Evolutionary conservation across 1,284 basidiomycete species (phyloP).

Genomic region (Hemileia vastatrix): DNA sequence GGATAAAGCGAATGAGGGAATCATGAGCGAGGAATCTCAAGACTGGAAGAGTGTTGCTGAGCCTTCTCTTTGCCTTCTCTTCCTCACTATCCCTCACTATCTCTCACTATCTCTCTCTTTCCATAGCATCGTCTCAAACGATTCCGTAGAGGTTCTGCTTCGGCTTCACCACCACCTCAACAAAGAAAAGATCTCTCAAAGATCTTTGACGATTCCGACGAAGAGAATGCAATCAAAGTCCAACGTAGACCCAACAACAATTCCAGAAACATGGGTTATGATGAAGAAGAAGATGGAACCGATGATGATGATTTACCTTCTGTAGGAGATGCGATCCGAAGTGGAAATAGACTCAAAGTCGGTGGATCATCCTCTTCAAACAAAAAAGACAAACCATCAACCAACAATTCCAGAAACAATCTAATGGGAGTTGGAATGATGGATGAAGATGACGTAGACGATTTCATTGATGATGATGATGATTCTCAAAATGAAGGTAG

Average conservation of each 20-base stretch:
- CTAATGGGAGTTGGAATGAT: constrained; percentile 23
- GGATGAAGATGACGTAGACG: constrained; percentile 42
- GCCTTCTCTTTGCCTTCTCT: too few relatives aligned
- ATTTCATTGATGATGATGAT: constrained; percentile 37
- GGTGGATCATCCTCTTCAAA: constrained; percentile 20
- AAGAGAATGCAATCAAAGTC: constrained; percentile 27
- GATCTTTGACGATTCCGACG: constrained; percentile 43
- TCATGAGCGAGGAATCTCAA: too few relatives aligned
- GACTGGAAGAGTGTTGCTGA: too few relatives aligned
- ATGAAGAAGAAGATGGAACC: constrained; percentile 31
- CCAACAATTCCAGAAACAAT: not conserved
- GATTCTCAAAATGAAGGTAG: not conserved
- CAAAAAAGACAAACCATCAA: constrained; percentile 15
- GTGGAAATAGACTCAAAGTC: constrained; percentile 25
- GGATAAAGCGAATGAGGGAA: too few relatives aligned
- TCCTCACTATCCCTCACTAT: too few relatives aligned
- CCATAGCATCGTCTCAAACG: constrained; percentile 53
- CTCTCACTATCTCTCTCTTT: not conserved
- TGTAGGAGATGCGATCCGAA: constrained; percentile 32
- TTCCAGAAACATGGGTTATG: constrained; percentile 18
- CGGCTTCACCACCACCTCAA: constrained; percentile 27
- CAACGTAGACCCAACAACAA: constrained; percentile 6
- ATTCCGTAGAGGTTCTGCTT: constrained; percentile 56
- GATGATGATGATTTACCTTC: constrained; percentile 35
- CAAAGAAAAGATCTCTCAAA: constrained; percentile 32